phyloP scores from a whole-genome alignment of 208 protist species.

The Porcisia deanei region DNA sequence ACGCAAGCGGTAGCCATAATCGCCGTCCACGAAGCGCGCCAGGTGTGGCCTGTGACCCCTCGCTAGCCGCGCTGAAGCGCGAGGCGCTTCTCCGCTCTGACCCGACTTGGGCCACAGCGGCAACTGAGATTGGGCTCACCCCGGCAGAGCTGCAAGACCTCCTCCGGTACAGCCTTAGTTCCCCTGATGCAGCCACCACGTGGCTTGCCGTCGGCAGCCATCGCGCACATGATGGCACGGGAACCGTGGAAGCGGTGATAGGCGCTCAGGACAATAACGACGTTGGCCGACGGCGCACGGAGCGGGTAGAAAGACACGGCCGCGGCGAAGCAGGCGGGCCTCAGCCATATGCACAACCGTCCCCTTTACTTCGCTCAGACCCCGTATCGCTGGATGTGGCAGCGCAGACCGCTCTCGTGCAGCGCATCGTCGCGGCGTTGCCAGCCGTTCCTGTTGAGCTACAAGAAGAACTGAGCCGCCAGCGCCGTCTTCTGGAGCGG shows the following conservation, averaged over 20 bases:
- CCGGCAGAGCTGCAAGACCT: conserved; percentile 14
- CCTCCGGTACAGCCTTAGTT: conserved; percentile 28
- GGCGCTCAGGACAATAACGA: neutral
- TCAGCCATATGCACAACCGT: neutral
- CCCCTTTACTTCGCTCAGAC: neutral
- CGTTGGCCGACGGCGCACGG: neutral
- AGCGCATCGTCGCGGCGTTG: conserved; percentile 25
- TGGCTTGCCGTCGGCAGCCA: neutral
- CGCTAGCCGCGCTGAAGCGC: neutral
- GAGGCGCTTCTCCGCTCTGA: conserved; percentile 6
- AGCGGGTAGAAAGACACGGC: neutral
- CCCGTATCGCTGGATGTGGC: conserved; percentile 18
- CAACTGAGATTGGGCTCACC: conserved; percentile 22
- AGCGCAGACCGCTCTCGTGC: conserved; percentile 26
- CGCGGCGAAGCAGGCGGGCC: neutral
- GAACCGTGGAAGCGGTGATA: neutral
- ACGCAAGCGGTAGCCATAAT: neutral
- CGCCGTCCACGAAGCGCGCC: neutral
- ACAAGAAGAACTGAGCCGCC: conserved; percentile 45
- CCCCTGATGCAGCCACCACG: conserved; percentile 5
- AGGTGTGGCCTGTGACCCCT: neutral
- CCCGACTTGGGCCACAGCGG: conserved; percentile 19
- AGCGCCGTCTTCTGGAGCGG: conserved; percentile 59
- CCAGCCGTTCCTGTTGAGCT: conserved; percentile 44
- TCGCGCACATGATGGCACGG: neutral